A percentile compares a stretch with the other conserved stretches of the same genome.
Evolutionary conservation across 441 rosid genomes (phyloP).

Genomic region (Brassica balearica): DNA sequence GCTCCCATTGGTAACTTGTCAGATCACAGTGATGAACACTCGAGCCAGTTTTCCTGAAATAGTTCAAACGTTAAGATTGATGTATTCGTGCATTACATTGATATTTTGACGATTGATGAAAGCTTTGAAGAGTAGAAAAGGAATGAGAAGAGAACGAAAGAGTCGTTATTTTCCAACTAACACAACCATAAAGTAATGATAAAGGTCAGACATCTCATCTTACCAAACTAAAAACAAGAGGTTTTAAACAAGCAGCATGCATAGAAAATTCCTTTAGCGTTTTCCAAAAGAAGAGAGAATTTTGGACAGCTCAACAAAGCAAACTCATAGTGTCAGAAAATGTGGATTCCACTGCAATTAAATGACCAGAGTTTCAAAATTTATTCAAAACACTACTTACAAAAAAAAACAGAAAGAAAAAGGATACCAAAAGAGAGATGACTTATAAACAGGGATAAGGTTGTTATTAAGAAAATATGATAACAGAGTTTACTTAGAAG

Average conservation of each 20-base stretch:
- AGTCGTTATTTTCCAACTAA: slow-evolving; percentile 57
- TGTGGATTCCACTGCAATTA: slow-evolving; percentile 14
- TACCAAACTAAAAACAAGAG: slow-evolving; percentile 32
- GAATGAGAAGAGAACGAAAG: slow-evolving; percentile 58
- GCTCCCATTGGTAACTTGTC: slow-evolving; percentile 66
- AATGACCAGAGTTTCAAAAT: neutral
- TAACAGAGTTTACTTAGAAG: slow-evolving; percentile 42
- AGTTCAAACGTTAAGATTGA: slow-evolving; percentile 46
- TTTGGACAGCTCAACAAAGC: neutral
- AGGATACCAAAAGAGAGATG: slow-evolving; percentile 26
- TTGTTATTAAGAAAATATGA: slow-evolving; percentile 14
- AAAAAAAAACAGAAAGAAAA: slow-evolving; percentile 26
- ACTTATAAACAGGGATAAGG: slow-evolving; percentile 24
- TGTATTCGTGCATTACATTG: slow-evolving; percentile 48
- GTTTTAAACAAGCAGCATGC: slow-evolving; percentile 33
- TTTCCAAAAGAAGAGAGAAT: neutral
- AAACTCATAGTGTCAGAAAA: slow-evolving; percentile 12
- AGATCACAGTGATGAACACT: slow-evolving; percentile 39
- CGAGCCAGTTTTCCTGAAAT: slow-evolving; percentile 47
- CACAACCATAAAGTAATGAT: slow-evolving; percentile 47
- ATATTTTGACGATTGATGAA: slow-evolving; percentile 30
- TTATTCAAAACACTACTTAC: slow-evolving; percentile 28
- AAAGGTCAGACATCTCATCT: slow-evolving; percentile 35
- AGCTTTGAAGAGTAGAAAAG: slow-evolving; percentile 36
- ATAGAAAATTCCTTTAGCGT: slow-evolving; percentile 18